phyloP scores from a whole-genome alignment of 805 yeast genomes.

The Limtongia smithiae region DNA sequence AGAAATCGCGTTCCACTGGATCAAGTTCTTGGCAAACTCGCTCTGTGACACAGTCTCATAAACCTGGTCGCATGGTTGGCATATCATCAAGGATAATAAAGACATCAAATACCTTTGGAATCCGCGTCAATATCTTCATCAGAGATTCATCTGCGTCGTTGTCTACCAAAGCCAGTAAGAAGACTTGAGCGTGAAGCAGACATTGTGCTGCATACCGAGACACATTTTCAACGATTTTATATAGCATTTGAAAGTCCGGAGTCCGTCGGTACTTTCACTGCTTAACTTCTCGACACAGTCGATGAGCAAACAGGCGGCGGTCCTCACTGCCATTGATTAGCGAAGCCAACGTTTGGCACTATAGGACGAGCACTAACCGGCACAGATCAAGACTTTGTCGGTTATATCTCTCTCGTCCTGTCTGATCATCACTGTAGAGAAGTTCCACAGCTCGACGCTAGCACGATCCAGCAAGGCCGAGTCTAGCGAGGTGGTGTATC shows the following conservation, averaged over 20 bases:
- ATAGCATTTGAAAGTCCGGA: conserved; percentile 15
- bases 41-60: not conserved
- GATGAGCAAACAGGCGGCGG: conserved; percentile 16
- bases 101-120: conserved; percentile 1
- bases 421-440: conserved; percentile 9
- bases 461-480: conserved; percentile 3
- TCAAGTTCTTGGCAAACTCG: not conserved
- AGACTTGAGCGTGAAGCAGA: no score
- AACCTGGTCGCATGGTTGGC: not conserved
- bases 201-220: conserved; percentile 7
- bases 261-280: not conserved
- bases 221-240: conserved; percentile 16
- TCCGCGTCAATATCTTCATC: conserved; percentile 7
- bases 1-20: not conserved
- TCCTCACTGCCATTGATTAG: conserved; percentile 12
- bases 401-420: not conserved
- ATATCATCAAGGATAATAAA: not conserved
- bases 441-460: conserved; percentile 18
- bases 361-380: no score
- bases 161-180: no score
- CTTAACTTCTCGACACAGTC: conserved; percentile 17
- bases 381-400: conserved; percentile 3
- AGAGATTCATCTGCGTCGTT: conserved; percentile 11
- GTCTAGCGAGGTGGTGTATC: not conserved
- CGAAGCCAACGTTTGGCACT: no score